phyloP scores from a whole-genome alignment of 768 basidiomycete genomes.

The Termitomyces sp. region DNA sequence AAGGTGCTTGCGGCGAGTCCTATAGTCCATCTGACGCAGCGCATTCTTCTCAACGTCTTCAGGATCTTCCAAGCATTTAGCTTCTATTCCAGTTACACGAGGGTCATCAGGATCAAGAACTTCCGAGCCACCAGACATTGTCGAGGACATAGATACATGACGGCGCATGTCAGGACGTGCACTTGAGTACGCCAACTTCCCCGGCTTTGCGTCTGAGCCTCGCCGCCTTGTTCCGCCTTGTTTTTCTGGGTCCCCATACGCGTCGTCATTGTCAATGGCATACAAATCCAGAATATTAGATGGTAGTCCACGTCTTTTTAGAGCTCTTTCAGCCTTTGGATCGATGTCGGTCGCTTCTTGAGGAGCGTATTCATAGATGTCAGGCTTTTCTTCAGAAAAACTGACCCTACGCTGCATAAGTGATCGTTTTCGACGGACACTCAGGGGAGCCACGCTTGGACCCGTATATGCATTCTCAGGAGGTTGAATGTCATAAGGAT shows the following conservation, averaged over 20 bases:
- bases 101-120: slow-evolving; percentile 71
- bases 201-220: slow-evolving; percentile 14
- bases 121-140: slow-evolving; percentile 38
- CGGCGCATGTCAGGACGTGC: slow-evolving; percentile 29
- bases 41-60: slow-evolving; percentile 59
- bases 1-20: slow-evolving; percentile 58
- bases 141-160: slow-evolving; percentile 40
- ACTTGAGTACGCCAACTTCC: slow-evolving; percentile 18
- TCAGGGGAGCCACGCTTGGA: slow-evolving; percentile 13
- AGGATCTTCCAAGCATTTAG: slow-evolving; percentile 47
- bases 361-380: slow-evolving; percentile 18
- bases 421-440: slow-evolving; percentile 19
- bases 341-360: slow-evolving; percentile 16
- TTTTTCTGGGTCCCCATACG: slow-evolving; percentile 14
- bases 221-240: slow-evolving; percentile 9
- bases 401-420: slow-evolving; percentile 31
- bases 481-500: slow-evolving; percentile 57
- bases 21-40: slow-evolving; percentile 63
- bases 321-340: slow-evolving; percentile 25
- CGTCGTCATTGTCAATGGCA: slow-evolving; percentile 29
- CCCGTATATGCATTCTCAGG: slow-evolving; percentile 40
- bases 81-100: slow-evolving; percentile 52
- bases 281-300: slow-evolving; percentile 51
- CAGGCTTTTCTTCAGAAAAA: slow-evolving; percentile 28
- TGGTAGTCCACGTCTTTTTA: slow-evolving; percentile 41